Percentiles rank a stretch among this genome's conserved stretches.
Conservation (phyloP, 140 eudicot genomes). For the Eryngium alpinum region DNA sequence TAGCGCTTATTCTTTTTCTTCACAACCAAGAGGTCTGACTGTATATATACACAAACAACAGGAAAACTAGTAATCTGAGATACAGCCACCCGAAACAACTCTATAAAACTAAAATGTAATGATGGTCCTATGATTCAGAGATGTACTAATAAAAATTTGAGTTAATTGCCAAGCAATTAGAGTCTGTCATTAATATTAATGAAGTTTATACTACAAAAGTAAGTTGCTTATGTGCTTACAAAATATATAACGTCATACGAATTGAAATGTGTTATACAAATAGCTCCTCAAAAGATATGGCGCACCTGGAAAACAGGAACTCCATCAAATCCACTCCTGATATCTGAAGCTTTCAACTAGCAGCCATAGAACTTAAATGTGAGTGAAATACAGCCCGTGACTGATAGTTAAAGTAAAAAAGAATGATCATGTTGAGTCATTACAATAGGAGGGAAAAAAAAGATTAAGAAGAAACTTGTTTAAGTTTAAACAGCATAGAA, state of each 20-base stretch:
- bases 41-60: constrained; percentile 10
- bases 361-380: constrained; percentile 9
- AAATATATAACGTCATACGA: neutral
- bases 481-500: neutral
- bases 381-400: neutral
- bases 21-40: constrained; percentile 86
- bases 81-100: neutral
- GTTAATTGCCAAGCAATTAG: neutral
- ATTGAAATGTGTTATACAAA: neutral
- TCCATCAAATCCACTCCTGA: constrained; percentile 76
- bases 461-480: neutral
- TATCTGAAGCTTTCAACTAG: constrained; percentile 68
- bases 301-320: constrained; percentile 96
- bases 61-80: neutral
- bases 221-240: neutral
- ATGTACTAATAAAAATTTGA: neutral
- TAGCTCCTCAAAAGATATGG: neutral
- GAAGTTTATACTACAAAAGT: neutral
- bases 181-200: neutral
- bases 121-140: neutral
- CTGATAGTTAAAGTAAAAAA: neutral
- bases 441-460: neutral
- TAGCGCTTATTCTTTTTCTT: constrained; percentile 84
- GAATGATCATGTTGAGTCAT: neutral
- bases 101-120: neutral